Conservation (phyloP, 169 alveolate genomes). For the Eimeria brunetti region DNA sequence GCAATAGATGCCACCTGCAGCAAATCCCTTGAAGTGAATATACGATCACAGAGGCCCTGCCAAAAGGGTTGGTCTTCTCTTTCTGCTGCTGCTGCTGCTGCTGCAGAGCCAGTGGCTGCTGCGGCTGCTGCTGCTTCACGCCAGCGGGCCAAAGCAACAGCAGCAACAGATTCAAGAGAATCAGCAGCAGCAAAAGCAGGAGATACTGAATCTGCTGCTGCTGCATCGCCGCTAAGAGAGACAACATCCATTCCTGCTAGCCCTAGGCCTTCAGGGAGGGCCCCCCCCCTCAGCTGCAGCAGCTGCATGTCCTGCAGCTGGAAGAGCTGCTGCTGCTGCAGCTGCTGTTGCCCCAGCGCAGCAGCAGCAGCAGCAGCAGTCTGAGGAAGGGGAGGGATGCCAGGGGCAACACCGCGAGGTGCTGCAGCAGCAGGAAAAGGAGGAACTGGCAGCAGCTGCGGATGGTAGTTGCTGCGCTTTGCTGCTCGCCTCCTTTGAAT, state of each 20-base stretch:
- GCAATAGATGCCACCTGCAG: conserved; percentile 35
- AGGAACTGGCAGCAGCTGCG: conserved; percentile 4
- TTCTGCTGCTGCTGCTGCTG: conserved; percentile 44
- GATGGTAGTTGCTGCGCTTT: conserved; percentile 44
- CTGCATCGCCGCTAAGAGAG: conserved; percentile 13
- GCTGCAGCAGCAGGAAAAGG: conserved; percentile 42
- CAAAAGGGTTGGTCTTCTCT: conserved; percentile 38
- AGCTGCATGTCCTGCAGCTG: conserved; percentile 61
- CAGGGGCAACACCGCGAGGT: background rate
- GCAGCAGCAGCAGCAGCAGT: conserved; percentile 44
- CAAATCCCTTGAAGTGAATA: conserved; percentile 1
- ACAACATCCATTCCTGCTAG: conserved; percentile 26
- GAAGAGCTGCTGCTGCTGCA: conserved; percentile 57
- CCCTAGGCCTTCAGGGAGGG: background rate
- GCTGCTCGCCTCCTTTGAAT: conserved; percentile 30
- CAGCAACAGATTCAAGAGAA: conserved; percentile 16
- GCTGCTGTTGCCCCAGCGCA: conserved; percentile 71
- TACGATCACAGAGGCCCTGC: conserved; percentile 50
- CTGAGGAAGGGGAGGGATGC: conserved; percentile 14
- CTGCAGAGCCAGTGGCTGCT: background rate
- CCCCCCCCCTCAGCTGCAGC: conserved; percentile 40
- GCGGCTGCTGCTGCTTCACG: conserved; percentile 40
- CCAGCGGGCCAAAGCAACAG: conserved; percentile 47
- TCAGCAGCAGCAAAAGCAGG: background rate
- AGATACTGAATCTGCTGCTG: conserved; percentile 42